These are phyloP conservation scores for Barnettozyma hawaiiensis DNA, from an alignment of 1,139 yeast genomes.

Conservation along the genomic window DNA sequence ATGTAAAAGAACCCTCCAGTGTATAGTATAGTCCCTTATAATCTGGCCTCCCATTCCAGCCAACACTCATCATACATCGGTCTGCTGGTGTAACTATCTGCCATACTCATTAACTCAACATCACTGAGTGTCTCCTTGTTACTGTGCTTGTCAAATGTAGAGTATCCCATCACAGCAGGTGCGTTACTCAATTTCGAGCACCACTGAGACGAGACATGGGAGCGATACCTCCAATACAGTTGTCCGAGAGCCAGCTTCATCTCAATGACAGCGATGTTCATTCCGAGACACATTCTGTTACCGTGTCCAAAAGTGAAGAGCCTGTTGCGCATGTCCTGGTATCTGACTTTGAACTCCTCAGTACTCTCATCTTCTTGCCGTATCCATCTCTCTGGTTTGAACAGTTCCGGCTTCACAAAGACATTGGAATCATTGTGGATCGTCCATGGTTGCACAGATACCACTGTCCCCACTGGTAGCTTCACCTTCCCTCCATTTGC, in stretches of 20 bases:
- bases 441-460: conserved; percentile 64
- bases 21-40: too few species aligned
- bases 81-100: conserved; percentile 46
- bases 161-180: conserved; percentile 19
- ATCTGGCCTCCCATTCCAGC: conserved; percentile 34
- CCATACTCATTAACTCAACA: conserved; percentile 46
- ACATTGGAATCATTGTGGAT: conserved; percentile 48
- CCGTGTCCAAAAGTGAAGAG: conserved; percentile 74
- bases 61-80: conserved; percentile 49
- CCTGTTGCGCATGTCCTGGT: conserved; percentile 43
- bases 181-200: conserved; percentile 27
- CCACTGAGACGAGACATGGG: conserved; percentile 40
- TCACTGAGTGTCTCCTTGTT: conserved; percentile 28
- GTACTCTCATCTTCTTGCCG: conserved; percentile 32
- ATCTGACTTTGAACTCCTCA: conserved; percentile 33
- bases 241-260: conserved; percentile 55
- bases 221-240: conserved; percentile 45
- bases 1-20: too few species aligned
- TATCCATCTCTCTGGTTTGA: conserved; percentile 62
- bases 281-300: conserved; percentile 70
- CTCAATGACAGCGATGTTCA: conserved; percentile 62
- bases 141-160: conserved; percentile 26
- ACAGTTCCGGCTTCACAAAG: conserved; percentile 43
- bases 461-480: conserved; percentile 51
- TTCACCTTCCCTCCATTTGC: conserved; percentile 26